Base-by-base conservation (phyloP, 345 rosid species). In the Sonneratia alba region DNA sequence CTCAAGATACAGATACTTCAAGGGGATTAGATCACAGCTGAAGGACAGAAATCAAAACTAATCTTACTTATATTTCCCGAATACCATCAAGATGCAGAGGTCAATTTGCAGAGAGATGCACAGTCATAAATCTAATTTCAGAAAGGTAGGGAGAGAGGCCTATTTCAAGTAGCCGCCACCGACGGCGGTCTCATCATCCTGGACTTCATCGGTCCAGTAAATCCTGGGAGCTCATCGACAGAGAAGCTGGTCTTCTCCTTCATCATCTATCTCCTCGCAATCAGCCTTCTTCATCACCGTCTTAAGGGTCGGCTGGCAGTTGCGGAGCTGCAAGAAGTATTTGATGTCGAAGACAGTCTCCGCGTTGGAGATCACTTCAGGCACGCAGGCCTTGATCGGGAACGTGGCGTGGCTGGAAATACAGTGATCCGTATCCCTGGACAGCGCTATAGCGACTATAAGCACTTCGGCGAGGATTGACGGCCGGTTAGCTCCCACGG, bases 401-500 rank as follows among this genome's bases (percentile, higher is more conserved):
- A 80, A 34, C 70, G 92, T 87, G 40, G 96, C 97, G 18, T 97
- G 98, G 79, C 93, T 88, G 32, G 75, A 69, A 74, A 85, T 38
- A 11, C 98, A 93, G 76, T 86, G 90, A 63, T 94, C 98, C 24
- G 84, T 71, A 36, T 90, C 90, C 72, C 59, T 74, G 3, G 93
- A 96, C 11, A 90, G 32, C 56, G 98, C 76, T 14, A 70, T 66
- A 27, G 32, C 32, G 32, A 27, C 32, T 27, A 27, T 7, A 49
- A 67, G 87, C 88, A 94, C 71, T 94, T 97, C 13, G 98, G 98
- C 77, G 83, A 78, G 69, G 93, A 87, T 81, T 95, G 89, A 9
- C 96, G 96, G 13, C 97, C 98, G 12, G 97, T 94, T 21, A 91
- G 83, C 75, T 91, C 95, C 98, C 97, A 94, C 8, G 98, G 98